Base-by-base conservation (phyloP, 345 rosid genomes). In the Camelina hispida region DNA sequence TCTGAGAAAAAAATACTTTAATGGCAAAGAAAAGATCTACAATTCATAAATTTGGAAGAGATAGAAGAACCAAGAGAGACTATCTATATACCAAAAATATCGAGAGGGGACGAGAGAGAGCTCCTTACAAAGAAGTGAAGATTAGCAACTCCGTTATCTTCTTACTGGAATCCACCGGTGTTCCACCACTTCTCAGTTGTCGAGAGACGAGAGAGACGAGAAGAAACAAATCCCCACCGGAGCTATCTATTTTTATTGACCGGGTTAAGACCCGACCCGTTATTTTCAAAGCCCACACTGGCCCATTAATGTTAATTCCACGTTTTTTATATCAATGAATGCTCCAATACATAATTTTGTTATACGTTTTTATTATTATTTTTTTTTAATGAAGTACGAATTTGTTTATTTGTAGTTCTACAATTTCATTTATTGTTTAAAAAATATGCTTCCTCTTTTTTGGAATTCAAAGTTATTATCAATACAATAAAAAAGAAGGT, bases 241-340 rank as follows among this genome's bases (percentile, higher is more conserved):
- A 34, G 65, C 17, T 70, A 63, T 25, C 51, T n/a, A 9, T 3
- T 70, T 70, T 76, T 47, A 47, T 38, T 9, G 17, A 56, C 76
- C 67, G 46, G 65, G 10, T 70, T 46, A 38, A 16, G 34, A 63
- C 18, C 66, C 71, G 75, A 17, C 75, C 66, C 75, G 66, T 37
- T 13, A 14, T 55, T 8, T 34, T 16, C 0, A 23, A n/a, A 77
- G 76, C 80, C 80, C 76, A 76, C 0, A 3, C 0, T 2, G 71
- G 71, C 76, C 76, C 71, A 34, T 7, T 1, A 70, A 37, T 62
- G 47, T 69, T 16, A 17, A 54, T 7, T n/a, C 28, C 52, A 65
- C 16, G 2, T 23, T 16, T 8, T 40, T 10, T 59, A 34, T 7
- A 17, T 9, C 22, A 10, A 17, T 20, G 7, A n/a, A 23, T 1